Evolutionary conservation across 2,329 filamentous ascomycete genomes (phyloP), one percentile per base, ranked within the genome.

Genomic region (Xylariaceae sp.): DNA sequence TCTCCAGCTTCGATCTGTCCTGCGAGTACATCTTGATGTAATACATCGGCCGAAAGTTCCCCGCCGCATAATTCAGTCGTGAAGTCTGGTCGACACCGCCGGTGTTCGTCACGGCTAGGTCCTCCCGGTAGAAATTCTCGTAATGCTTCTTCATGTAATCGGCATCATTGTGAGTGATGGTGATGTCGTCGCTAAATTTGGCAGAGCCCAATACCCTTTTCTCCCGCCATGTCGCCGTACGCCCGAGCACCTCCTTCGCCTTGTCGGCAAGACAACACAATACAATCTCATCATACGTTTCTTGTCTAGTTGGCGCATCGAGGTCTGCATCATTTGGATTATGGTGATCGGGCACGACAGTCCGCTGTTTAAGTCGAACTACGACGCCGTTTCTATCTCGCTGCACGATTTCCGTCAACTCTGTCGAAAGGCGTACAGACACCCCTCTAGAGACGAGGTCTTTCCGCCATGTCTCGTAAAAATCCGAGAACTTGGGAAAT

Each of bases 111-210:
- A 69, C 67, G 15, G 80, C 78, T 62, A 81, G 74, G 13, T 78
- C 73, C 13, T 74, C 68, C 59, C 77, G 75, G 73, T 80, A 83
- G 67, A 78, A 80, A 69, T 81, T 87, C 66, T 88, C 85, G 75
- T 90, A 89, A 72, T 89, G 83, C 51, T 80, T 81, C 58, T 82
- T 78, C 76, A 89, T 88, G 74, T 89, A 89, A 9, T 78, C 74
- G 4, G 75, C 73, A 69, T 90, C 87, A 64, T 77, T 81, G 69
- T 89, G 87, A 1, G 87, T 89, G 62, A 89, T 79, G 11, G 87
- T 89, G 57, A 89, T 82, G 69, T 90, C 87, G 75, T 89, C 82
- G 67, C 81, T 84, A 71, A 88, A 85, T 60, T 84, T 84, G 8
- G 88, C 88, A 13, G 85, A 83, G n/a, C 87, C 86, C 0, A 92